Percentiles rank a stretch among this genome's conserved stretches.
Evolutionary conservation across 345 rosid genomes (phyloP).

Genomic region (Pugionium cornutum): DNA sequence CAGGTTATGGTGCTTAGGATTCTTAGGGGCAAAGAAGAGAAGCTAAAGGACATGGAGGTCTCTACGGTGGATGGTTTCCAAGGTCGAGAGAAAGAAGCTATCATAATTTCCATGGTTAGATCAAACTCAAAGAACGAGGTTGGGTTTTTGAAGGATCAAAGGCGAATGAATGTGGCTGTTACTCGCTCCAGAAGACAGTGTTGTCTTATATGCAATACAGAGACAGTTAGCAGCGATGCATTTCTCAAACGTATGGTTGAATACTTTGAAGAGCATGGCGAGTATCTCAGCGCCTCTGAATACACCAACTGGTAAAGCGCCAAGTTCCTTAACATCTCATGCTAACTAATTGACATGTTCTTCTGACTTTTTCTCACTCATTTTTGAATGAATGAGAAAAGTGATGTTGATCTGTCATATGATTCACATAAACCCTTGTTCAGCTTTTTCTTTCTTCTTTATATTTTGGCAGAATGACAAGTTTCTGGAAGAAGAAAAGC

Average conservation of each 20-base stretch:
- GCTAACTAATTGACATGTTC: neutral
- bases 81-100: constrained; percentile 96
- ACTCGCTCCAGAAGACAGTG: constrained; percentile 93
- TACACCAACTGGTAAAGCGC: constrained; percentile 38
- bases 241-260: constrained; percentile 79
- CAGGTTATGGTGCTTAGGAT: constrained; percentile 83
- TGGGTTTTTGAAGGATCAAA: constrained; percentile 76
- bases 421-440: too few relatives aligned
- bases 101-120: constrained; percentile 93
- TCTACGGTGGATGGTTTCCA: constrained; percentile 98
- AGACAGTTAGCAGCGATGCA: constrained; percentile 68
- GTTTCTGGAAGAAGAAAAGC: too few relatives aligned
- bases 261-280: constrained; percentile 88
- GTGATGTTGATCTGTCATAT: too few relatives aligned
- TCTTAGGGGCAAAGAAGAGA: constrained; percentile 65
- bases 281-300: constrained; percentile 91
- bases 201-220: constrained; percentile 85
- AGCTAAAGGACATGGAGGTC: constrained; percentile 78
- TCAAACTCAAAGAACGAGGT: constrained; percentile 92
- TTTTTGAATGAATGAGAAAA: too few relatives aligned
- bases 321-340: neutral
- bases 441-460: too few relatives aligned
- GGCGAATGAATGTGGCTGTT: constrained; percentile 97
- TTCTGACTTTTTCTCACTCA: too few relatives aligned
- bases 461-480: too few relatives aligned